These are phyloP conservation scores for Aspergillus ibericus DNA, from an alignment of 2,329 filamentous ascomycete genomes.

Conservation along the genomic window DNA sequence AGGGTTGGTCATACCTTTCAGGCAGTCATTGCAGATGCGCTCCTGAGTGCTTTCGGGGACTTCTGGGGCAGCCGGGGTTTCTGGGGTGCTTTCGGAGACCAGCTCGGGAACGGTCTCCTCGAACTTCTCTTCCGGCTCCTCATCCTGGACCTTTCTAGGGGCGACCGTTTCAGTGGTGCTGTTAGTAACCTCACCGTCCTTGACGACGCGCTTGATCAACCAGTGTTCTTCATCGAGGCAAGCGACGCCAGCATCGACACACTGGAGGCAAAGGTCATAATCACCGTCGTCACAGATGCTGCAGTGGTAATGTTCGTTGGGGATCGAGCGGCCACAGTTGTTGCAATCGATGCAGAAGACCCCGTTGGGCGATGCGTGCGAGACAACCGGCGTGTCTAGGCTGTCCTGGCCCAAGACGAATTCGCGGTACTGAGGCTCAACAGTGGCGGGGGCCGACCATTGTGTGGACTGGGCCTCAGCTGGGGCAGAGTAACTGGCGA, in stretches of 20 bases:
- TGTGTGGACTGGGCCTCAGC: conserved; percentile 9
- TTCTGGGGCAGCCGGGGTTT: neutral
- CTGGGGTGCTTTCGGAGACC: conserved; percentile 7
- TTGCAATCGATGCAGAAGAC: conserved; percentile 93
- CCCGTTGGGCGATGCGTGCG: conserved; percentile 34
- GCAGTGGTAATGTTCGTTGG: conserved; percentile 89
- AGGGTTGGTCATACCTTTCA: conserved; percentile 51
- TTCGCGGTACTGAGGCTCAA: conserved; percentile 24
- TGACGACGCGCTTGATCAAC: conserved; percentile 87
- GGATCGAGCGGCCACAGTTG: conserved; percentile 75
- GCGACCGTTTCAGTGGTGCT: conserved; percentile 81
- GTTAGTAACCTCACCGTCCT: conserved; percentile 74
- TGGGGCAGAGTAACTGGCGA: conserved; percentile 6
- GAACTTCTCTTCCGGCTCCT: conserved; percentile 22
- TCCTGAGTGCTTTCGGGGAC: conserved; percentile 17
- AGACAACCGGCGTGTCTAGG: conserved; percentile 33
- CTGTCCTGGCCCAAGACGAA: conserved; percentile 31
- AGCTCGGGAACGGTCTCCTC: conserved; percentile 26
- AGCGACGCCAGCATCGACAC: conserved; percentile 71
- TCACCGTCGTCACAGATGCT: conserved; percentile 89
- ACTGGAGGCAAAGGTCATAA: conserved; percentile 85
- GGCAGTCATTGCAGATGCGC: conserved; percentile 65
- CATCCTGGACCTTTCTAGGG: conserved; percentile 56
- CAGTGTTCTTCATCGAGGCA: conserved; percentile 82
- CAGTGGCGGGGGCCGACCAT: conserved; percentile 9